Evolutionary conservation across 139 green algal genomes (phyloP), one percentile per base, ranked within the genome.

Genomic region (Gonium pectorale): DNA sequence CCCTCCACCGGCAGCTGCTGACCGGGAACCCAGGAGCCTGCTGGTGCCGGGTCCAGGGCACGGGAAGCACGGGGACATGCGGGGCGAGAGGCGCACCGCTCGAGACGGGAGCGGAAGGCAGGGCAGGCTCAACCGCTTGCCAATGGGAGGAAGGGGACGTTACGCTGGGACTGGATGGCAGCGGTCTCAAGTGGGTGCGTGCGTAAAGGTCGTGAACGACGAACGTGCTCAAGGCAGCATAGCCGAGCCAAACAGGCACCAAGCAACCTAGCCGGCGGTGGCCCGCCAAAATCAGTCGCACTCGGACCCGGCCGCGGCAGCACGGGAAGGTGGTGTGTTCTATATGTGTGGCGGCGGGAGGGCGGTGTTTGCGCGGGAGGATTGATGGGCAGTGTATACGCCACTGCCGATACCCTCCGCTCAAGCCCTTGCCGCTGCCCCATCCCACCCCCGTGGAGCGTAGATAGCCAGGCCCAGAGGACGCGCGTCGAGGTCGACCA

Each of bases 1-100:
- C 79, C 79, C 35, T 85, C 67, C 5, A 85, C 79, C 4, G 79
- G 79, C 79, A 85, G 67, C 35, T 85, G 63, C 51, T 85, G 63
- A 2, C 64, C 79, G 6, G 79, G 64, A 15, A 35, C n/a, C 64
- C 79, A 85, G 49, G 31, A 68, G 35, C 79, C 63, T 78, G 64
- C 2, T 7, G 6, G 27, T 2, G 19, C 11, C 13, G 13, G 49
- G 13, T 56, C 17, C 17, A 56, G 13, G 49, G 49, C 13, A 56
- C n/a, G n/a, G n/a, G n/a, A n/a, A n/a, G n/a, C n/a, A n/a, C n/a
- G n/a, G n/a, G n/a, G n/a, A n/a, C n/a, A n/a, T n/a, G n/a, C n/a
- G n/a, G n/a, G n/a, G n/a, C n/a, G n/a, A n/a, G n/a, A n/a, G n/a
- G n/a, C n/a, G n/a, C n/a, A n/a, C n/a, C n/a, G n/a, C n/a, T n/a